Evolutionary conservation across 768 basidiomycete genomes (phyloP).

Genomic region (Sutorius australiensis): DNA sequence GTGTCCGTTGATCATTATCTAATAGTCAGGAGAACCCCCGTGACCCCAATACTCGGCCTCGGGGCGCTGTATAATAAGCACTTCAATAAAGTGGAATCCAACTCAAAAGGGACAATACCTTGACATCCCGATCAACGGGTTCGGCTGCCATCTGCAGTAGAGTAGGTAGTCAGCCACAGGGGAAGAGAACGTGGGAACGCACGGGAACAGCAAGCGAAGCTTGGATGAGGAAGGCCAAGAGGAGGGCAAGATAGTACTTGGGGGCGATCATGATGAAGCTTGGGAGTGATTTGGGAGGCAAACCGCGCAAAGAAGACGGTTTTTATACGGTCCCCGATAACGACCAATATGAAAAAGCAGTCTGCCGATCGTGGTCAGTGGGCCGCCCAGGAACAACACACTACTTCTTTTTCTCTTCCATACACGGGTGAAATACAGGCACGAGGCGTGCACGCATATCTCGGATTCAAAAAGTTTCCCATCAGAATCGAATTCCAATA

Average conservation of each 20-base stretch:
- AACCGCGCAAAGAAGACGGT: conserved; percentile 2
- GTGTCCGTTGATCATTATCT: too few relatives aligned
- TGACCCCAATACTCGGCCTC: too few relatives aligned
- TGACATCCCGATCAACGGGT: too few relatives aligned
- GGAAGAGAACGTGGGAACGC: neutral
- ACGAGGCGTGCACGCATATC: neutral
- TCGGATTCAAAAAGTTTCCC: too few relatives aligned
- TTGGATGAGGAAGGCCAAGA: conserved; percentile 19
- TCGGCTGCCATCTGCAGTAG: conserved; percentile 3
- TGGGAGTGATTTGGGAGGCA: neutral
- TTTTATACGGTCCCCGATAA: conserved; percentile 16
- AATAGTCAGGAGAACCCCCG: too few relatives aligned
- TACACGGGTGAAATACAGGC: too few relatives aligned
- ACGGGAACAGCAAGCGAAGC: conserved; percentile 24
- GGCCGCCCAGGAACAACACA: conserved; percentile 18
- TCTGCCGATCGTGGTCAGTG: conserved; percentile 9
- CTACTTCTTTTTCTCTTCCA: too few relatives aligned
- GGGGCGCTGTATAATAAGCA: too few relatives aligned
- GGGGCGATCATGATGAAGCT: conserved; percentile 16
- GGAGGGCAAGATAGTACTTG: conserved; percentile 19
- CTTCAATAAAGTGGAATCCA: too few relatives aligned
- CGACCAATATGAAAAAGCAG: neutral
- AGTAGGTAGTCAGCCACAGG: neutral
- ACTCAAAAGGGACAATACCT: too few relatives aligned
- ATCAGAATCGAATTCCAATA: too few relatives aligned